These are phyloP conservation scores for Lactifluus hygrophoroides DNA, from an alignment of 768 basidiomycete genomes.

Conservation along the genomic window DNA sequence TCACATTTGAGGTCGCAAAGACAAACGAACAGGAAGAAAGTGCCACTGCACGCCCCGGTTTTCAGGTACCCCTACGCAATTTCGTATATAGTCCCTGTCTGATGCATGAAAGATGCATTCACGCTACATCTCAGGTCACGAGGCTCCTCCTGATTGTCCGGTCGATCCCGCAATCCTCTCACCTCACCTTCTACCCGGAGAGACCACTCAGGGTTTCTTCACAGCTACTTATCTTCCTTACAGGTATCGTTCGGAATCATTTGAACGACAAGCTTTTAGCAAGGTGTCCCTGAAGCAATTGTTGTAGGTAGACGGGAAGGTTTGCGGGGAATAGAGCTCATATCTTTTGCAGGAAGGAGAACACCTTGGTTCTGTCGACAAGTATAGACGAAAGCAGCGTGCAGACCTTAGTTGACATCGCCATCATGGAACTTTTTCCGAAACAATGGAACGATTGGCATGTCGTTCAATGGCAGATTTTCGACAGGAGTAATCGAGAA, in stretches of 20 bases:
- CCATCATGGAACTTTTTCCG: background rate
- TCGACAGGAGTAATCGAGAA: background rate
- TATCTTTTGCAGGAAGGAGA: background rate
- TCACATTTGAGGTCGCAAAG: constrained; percentile 46
- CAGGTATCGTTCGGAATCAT: background rate
- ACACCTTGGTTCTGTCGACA: background rate
- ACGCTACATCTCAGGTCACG: background rate
- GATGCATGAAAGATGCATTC: background rate
- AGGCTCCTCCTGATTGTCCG: background rate
- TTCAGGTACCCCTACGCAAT: constrained; percentile 30
- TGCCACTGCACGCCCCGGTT: constrained; percentile 36
- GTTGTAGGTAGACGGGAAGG: background rate
- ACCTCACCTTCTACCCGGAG: constrained; percentile 12
- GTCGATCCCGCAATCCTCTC: background rate
- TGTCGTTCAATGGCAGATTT: background rate
- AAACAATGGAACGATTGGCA: background rate
- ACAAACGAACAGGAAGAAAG: constrained; percentile 50
- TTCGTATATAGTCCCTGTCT: background rate
- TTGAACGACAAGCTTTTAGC: background rate
- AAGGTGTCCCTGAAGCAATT: background rate
- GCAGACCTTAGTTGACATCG: background rate
- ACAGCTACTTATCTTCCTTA: background rate
- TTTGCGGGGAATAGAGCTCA: background rate
- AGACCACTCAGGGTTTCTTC: constrained; percentile 20
- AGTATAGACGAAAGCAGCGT: background rate